phyloP scores from a whole-genome alignment of 345 rosid genomes.

The Reutealis trisperma region DNA sequence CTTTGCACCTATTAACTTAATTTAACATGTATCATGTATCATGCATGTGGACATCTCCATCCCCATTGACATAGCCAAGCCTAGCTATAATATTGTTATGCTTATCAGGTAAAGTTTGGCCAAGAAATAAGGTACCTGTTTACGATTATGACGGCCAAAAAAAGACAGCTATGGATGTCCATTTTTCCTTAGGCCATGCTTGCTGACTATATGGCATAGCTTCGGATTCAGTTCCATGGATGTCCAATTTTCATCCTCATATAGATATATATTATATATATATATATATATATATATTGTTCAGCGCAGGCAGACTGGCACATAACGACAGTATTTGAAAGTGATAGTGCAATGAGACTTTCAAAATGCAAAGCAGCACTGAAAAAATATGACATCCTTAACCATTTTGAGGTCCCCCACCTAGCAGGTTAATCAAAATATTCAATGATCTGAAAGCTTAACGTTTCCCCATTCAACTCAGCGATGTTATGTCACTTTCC shows the following conservation, averaged over 20 bases:
- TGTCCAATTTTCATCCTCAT: background rate
- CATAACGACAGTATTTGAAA: slow-evolving; percentile 18
- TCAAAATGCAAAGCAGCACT: slow-evolving; percentile 13
- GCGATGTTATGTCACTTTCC: background rate
- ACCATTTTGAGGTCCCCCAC: background rate
- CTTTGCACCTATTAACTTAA: background rate
- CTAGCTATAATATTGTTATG: background rate
- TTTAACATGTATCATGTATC: background rate
- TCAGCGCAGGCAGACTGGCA: background rate
- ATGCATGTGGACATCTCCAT: background rate
- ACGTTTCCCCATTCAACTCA: slow-evolving; percentile 24
- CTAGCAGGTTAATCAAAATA: background rate
- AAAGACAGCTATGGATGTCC: background rate
- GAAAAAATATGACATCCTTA: background rate
- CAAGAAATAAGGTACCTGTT: background rate
- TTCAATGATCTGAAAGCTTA: no score
- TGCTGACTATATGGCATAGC: background rate
- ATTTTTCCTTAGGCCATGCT: background rate
- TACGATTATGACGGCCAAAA: background rate
- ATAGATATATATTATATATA: no score
- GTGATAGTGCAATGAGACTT: slow-evolving; percentile 21
- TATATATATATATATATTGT: no score
- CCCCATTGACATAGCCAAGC: no score
- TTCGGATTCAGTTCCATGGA: background rate
- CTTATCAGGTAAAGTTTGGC: background rate